Base-by-base conservation (phyloP, 2,329 filamentous ascomycete genomes). In the Xylariaceae sp. region DNA sequence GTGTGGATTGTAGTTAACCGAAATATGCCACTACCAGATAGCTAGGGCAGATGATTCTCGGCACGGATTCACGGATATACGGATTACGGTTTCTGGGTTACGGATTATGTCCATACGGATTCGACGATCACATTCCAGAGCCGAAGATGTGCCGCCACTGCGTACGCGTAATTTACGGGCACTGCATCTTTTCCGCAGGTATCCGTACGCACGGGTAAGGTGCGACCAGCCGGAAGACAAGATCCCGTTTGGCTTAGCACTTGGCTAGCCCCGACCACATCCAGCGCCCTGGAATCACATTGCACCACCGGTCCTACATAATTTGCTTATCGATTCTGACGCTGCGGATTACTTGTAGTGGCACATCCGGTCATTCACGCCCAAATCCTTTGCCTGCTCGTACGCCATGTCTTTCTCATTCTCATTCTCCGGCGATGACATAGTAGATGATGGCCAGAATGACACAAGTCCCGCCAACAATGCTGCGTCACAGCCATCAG, bases 371-470 rank as follows among this genome's bases (percentile, higher is more conserved):
- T 39, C 13, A 18, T 45, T 18, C n/a, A n/a, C 15, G 5, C 30
- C 34, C 30, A 23, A 15, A 3, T 45, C 34, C 51, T 55, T 44
- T 48, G 30, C 10, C 55, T 48, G 9, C 44, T 39, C 17, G 34
- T 42, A 42, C 52, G 57, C 61, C 56, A 73, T 74, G 78, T 75
- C 81, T 15, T 85, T 85, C 68, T 82, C 82, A 48, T 88, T 88
- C 67, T 80, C 79, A 15, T 87, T 87, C 68, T 76, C 78, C 13
- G 84, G 85, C 37, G 85, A 87, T 60, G 85, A 88, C 66, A 88
- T 87, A 77, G 82, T 86, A 63, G 77, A 77, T 35, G 74, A 77
- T 39, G 73, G 73, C 34, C 60, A 61, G 4, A 13, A 13, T 61
- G 47, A 60, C 59, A 61, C 18, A 63, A 59, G 57, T 53, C 11